These are phyloP conservation scores for Lecanicillium sp. DNA, from an alignment of 2,329 filamentous ascomycete species.

Conservation along the genomic window DNA sequence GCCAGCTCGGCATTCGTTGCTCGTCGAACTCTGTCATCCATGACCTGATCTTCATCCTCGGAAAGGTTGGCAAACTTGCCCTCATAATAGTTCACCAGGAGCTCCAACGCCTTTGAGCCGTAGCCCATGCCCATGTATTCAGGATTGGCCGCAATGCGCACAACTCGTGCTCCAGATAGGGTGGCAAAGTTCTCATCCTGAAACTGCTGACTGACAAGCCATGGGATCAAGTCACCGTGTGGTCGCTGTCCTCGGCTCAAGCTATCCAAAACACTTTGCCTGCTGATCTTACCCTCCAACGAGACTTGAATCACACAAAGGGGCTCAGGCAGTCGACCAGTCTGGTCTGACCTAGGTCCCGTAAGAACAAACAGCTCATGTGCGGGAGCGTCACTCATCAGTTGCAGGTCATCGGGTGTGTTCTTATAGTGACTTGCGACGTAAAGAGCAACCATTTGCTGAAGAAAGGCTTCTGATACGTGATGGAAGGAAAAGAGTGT, in stretches of 20 bases:
- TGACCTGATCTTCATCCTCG: conserved; percentile 51
- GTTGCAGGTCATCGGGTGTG: conserved; percentile 91
- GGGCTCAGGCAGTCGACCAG: conserved; percentile 77
- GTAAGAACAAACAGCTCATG: conserved; percentile 95
- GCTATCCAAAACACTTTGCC: conserved; percentile 83
- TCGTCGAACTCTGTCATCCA: conserved; percentile 60
- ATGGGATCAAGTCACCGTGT: conserved; percentile 89
- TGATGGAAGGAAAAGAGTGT: conserved; percentile 97
- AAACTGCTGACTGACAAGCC: conserved; percentile 96
- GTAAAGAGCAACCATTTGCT: conserved; percentile 97
- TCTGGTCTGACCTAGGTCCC: conserved; percentile 70
- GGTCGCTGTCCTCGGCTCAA: conserved; percentile 83
- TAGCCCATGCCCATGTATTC: conserved; percentile 93
- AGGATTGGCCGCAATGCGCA: conserved; percentile 92
- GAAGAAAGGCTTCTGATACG: conserved; percentile 91
- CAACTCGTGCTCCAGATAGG: conserved; percentile 82
- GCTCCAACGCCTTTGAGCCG: conserved; percentile 76
- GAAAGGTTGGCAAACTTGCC: conserved; percentile 81
- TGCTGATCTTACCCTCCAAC: conserved; percentile 89
- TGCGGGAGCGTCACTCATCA: conserved; percentile 95
- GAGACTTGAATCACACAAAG: conserved; percentile 92
- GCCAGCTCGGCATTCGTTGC: conserved; percentile 78
- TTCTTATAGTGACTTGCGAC: conserved; percentile 98
- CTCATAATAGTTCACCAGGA: conserved; percentile 88
- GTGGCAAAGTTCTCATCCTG: conserved; percentile 95